Conservation (phyloP, 352 stramenopile genomes). For the Hyaloperonospora brassicae region DNA sequence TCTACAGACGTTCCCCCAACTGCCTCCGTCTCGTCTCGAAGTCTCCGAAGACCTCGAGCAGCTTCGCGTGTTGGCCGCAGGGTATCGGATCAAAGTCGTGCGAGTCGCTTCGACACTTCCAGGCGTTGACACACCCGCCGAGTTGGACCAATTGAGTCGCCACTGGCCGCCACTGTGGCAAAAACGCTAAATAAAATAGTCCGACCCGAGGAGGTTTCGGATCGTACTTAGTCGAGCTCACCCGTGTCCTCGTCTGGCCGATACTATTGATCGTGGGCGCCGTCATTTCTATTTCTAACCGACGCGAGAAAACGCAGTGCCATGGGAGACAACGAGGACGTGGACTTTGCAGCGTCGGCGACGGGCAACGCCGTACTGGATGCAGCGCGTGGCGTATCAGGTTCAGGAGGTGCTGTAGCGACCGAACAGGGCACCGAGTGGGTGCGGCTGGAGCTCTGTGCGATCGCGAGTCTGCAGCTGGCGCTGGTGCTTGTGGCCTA, state of each 20-base stretch:
- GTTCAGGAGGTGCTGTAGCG: conserved; percentile 14
- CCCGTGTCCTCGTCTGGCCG: too few species aligned
- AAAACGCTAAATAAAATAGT: too few species aligned
- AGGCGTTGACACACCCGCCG: conserved; percentile 60
- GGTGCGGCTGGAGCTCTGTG: conserved; percentile 66
- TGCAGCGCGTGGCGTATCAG: conserved; percentile 20
- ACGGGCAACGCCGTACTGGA: conserved; percentile 33
- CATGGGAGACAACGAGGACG: conserved; percentile 22
- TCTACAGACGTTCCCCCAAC: conserved; percentile 52
- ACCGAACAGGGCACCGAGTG: conserved; percentile 41
- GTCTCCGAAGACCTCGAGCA: conserved; percentile 75
- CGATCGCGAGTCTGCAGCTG: conserved; percentile 76
- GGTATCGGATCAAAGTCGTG: conserved; percentile 63
- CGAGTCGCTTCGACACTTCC: conserved; percentile 51
- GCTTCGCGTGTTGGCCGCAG: conserved; percentile 71
- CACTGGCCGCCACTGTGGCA: too few species aligned
- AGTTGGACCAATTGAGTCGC: conserved; percentile 6
- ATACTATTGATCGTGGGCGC: too few species aligned
- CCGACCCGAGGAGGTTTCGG: too few species aligned
- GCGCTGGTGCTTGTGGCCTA: conserved; percentile 76
- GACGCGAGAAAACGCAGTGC: too few species aligned
- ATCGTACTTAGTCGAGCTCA: too few species aligned
- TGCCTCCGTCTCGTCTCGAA: conserved; percentile 49
- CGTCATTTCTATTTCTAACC: too few species aligned
- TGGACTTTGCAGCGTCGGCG: conserved; percentile 16